Base-by-base conservation (phyloP, 2,329 filamentous ascomycete species). In the Exophiala lecanii-corni region DNA sequence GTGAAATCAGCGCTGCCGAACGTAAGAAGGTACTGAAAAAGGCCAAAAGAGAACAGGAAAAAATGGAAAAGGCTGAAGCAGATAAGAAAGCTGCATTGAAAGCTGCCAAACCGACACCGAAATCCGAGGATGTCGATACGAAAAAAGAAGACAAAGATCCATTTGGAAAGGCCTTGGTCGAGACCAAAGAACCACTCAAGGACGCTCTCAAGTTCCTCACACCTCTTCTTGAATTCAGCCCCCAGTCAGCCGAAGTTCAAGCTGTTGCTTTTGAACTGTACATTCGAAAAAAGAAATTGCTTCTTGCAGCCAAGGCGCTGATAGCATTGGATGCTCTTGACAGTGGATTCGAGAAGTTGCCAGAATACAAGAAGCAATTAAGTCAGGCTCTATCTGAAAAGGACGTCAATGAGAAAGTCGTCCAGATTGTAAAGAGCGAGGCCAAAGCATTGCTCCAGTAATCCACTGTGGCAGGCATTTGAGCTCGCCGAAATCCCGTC, bases 131-230 rank as follows among this genome's bases (percentile, higher is more conserved):
- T 41, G 74, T 71, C 10, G 78, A 81, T 51, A 68, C 73, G 7
- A 92, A 89, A 72, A 95, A 94, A 72, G 85, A 86, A 66, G 92
- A 98, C 56, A 78, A 86, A 15, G 92, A 98, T 64, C 91, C 92
- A 18, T 73, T 85, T 21, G 92, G 94, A 30, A 70, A 81, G 55
- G 86, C 86, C 64, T 74, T 97, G 45, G 79, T 86, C 13, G 79
- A 85, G 47, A 95, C 91, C 3, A 76, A 81, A 45, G 83, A 92
- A 43, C 91, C 92, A 6, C 68, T 98, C 33, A 82, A 81, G 36
- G 89, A 92, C 58, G 88, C 88, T 2, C 84, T 88, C 72, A 94
- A 91, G 64, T 95, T 92, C 62, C 65, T 98, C 43, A 73, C 67
- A 12, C 89, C 86, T 2, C 71, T 98, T 56, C 74, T 98, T 47